A percentile compares a stretch with the other conserved stretches of the same genome.
Conservation (phyloP, 2,329 filamentous ascomycete genomes). For the Madurella mycetomatis region DNA sequence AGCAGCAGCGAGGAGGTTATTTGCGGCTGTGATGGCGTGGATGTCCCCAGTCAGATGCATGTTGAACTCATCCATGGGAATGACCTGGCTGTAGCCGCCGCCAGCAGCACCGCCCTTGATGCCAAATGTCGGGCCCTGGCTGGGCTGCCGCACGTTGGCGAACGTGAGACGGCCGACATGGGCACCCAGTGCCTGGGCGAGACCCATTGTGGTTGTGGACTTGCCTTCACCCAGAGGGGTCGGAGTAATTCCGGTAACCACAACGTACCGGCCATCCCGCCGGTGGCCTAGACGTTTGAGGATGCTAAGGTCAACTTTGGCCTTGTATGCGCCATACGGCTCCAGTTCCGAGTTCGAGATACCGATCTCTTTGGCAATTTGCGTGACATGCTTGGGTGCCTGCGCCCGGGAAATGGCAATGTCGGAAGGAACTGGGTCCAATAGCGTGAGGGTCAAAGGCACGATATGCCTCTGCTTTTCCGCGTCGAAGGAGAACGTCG, state of each 20-base stretch:
- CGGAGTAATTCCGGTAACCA: constrained; percentile 93
- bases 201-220: constrained; percentile 93
- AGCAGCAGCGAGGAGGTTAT: constrained; percentile 92
- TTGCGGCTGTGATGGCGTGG: constrained; percentile 92
- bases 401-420: constrained; percentile 88
- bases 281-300: constrained; percentile 83
- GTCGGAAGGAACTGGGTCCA: constrained; percentile 85
- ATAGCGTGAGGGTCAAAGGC: constrained; percentile 77
- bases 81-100: constrained; percentile 97
- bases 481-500: constrained; percentile 73
- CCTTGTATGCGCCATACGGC: constrained; percentile 92
- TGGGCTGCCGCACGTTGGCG: constrained; percentile 94
- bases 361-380: constrained; percentile 79
- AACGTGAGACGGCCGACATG: constrained; percentile 86
- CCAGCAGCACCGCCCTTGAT: constrained; percentile 98
- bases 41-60: constrained; percentile 96
- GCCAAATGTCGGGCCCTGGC: constrained; percentile 95
- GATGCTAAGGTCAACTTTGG: constrained; percentile 81
- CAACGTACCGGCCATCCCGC: constrained; percentile 81
- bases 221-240: constrained; percentile 97
- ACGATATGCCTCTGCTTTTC: constrained; percentile 76
- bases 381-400: constrained; percentile 84
- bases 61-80: constrained; percentile 99
- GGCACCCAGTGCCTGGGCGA: constrained; percentile 86
- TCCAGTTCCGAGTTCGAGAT: constrained; percentile 87